phyloP scores from a whole-genome alignment of 2,329 filamentous ascomycete genomes.

The Monosporascus sp. region DNA sequence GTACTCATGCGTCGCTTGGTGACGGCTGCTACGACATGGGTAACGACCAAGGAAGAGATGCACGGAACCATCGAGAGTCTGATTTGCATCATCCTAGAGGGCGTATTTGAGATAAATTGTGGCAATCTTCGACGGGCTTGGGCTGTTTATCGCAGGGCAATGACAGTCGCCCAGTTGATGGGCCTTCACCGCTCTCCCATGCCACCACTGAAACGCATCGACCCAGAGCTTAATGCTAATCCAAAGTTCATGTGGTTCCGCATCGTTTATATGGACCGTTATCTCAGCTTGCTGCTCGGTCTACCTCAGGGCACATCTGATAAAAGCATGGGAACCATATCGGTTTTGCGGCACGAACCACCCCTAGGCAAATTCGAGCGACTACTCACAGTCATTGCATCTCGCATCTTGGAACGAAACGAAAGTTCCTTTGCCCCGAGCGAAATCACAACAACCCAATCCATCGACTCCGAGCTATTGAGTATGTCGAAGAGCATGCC shows the following conservation, averaged over 20 bases:
- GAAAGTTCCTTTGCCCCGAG: conserved; percentile 13
- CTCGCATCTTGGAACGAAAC: conserved; percentile 33
- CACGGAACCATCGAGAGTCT: conserved; percentile 32
- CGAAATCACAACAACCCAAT: conserved; percentile 20
- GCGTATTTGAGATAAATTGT: conserved; percentile 28
- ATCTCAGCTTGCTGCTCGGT: conserved; percentile 28
- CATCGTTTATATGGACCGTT: conserved; percentile 29
- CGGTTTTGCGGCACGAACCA: conserved; percentile 13
- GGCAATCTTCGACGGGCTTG: conserved; percentile 36
- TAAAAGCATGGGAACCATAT: conserved; percentile 11
- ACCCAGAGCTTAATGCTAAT: conserved; percentile 2
- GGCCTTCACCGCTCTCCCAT: conserved; percentile 27
- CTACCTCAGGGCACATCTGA: conserved; percentile 20
- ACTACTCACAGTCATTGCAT: conserved; percentile 25
- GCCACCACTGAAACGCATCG: conserved; percentile 9
- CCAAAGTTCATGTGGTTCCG: conserved; percentile 24
- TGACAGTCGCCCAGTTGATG: conserved; percentile 35
- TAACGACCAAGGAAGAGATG: conserved; percentile 34
- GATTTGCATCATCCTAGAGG: conserved; percentile 36
- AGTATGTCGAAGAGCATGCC: conserved; percentile 26
- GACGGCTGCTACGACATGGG: conserved; percentile 22
- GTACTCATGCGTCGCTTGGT: conserved; percentile 23
- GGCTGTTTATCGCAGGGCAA: conserved; percentile 31
- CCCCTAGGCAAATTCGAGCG: conserved; percentile 26
- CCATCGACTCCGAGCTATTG: conserved; percentile 29